These are phyloP conservation scores for Coemansia sp. DNA, from an alignment of 192 early-diverging fungal species.

Conservation along the genomic window DNA sequence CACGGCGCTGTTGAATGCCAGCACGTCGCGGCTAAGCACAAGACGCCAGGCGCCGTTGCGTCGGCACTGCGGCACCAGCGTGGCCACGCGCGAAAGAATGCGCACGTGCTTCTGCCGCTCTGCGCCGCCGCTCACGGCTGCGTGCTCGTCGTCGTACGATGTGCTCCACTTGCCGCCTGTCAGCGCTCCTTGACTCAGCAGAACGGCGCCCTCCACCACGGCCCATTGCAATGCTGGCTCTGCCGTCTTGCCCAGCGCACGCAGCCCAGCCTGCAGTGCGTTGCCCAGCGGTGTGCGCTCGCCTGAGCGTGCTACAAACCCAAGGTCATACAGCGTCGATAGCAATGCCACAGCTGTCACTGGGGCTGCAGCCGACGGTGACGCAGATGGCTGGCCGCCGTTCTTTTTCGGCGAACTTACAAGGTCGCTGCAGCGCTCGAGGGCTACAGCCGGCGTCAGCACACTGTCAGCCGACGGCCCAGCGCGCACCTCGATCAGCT, in stretches of 20 bases:
- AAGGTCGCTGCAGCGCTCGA: constrained; percentile 1
- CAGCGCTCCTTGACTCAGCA: constrained; percentile 37
- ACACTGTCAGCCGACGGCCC: background rate
- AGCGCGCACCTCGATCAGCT: background rate
- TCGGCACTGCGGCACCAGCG: constrained; percentile 29
- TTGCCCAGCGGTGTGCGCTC: constrained; percentile 28
- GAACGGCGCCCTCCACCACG: constrained; percentile 23
- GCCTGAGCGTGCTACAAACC: constrained; percentile 20
- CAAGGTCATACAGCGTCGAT: constrained; percentile 22
- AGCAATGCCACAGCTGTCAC: constrained; percentile 11
- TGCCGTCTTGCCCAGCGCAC: constrained; percentile 12
- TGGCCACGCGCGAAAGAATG: constrained; percentile 31
- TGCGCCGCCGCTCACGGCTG: constrained; percentile 11
- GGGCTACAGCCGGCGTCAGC: background rate
- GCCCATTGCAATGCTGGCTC: constrained; percentile 32
- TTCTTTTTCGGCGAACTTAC: background rate
- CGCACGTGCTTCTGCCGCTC: constrained; percentile 23
- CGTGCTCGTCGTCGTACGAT: constrained; percentile 37
- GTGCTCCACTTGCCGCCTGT: constrained; percentile 40
- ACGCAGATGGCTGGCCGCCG: too few relatives aligned
- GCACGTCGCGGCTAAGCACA: constrained; percentile 64
- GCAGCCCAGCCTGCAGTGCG: constrained; percentile 26
- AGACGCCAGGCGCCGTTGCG: constrained; percentile 45
- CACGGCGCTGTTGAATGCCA: constrained; percentile 73
- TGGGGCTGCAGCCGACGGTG: background rate